Evolutionary conservation across 306 rosid species (phyloP), one percentile per base, ranked within the genome.

Genomic region (Citrullus amarus): DNA sequence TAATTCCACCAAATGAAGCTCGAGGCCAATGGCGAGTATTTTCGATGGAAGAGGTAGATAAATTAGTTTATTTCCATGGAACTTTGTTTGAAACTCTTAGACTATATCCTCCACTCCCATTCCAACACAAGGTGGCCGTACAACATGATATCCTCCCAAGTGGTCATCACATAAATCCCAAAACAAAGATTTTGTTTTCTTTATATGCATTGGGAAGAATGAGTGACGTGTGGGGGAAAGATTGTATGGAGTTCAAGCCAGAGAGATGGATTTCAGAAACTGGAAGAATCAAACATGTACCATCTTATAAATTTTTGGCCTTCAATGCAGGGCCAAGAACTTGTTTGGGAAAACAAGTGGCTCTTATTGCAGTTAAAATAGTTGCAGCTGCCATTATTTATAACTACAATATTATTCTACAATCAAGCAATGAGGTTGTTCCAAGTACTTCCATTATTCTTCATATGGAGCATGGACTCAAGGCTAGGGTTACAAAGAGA

Each of bases 281-380:
- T 30, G 87, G 93, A 66, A 59, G 41, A 0, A 75, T 77, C 20
- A 59, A 76, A 54, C 72, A 84, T 44, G 81, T 22, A 6, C 90
- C 88, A 8, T 82, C 90, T 54, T 80, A 83, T 57, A 85, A 87
- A 6, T 81, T 85, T 80, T 5, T 80, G 20, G 66, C 78, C 2
- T 88, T 90, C 57, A 84, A 85, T 36, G 86, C 89, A 0, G 94
- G 94, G 1, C 89, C 89, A 0, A 85, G 92, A 53, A 87, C 86
- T 41, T 90, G 89, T 9, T 74, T 86, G 36, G 95, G 92, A 0
- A 90, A 84, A 25, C 81, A 90, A 3, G 53, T 81, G 61, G 81
- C 83, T 10, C 82, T 83, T 6, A 53, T 67, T 78, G 87, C 81
- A 77, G 10, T 90, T 62, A 90, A 90, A 81, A 85, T 87, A 20